A percentile compares a stretch with the other conserved stretches of the same genome.
phyloP scores from a whole-genome alignment of 441 rosid genomes.

The Dalechampia spathulata region DNA sequence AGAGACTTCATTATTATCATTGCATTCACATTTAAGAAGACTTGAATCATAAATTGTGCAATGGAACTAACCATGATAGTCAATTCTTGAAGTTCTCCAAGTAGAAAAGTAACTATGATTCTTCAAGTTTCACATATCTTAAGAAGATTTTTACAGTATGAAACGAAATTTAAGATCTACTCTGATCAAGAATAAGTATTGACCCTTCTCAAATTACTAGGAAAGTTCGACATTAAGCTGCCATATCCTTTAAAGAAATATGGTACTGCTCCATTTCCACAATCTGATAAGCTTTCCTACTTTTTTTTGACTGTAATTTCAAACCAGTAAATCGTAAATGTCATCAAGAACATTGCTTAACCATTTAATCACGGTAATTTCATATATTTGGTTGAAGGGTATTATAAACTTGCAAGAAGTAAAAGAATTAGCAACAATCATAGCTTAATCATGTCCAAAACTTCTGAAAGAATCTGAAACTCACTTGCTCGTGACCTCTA shows the following conservation, averaged over 20 bases:
- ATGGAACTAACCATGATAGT: too few relatives aligned
- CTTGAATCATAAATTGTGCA: too few relatives aligned
- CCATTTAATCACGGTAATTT: background rate
- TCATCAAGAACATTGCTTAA: background rate
- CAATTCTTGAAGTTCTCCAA: too few relatives aligned
- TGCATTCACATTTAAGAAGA: too few relatives aligned
- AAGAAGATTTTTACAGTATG: too few relatives aligned
- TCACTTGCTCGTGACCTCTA: conserved; percentile 88
- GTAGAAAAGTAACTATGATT: too few relatives aligned
- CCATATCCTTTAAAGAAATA: too few relatives aligned
- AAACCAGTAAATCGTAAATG: background rate
- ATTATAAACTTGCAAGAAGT: background rate
- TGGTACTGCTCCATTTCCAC: background rate
- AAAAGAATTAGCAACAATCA: background rate
- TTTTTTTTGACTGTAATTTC: background rate
- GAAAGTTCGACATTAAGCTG: background rate
- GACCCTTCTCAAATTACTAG: too few relatives aligned
- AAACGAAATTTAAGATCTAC: too few relatives aligned
- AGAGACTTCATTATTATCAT: too few relatives aligned
- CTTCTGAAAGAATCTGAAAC: conserved; percentile 9
- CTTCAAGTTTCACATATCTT: too few relatives aligned
- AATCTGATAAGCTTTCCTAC: background rate
- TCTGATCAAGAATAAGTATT: too few relatives aligned
- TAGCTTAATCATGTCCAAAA: background rate
- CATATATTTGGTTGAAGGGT: background rate